A percentile compares a stretch with the other conserved stretches of the same genome.
phyloP scores from a whole-genome alignment of 1,284 basidiomycete species.

The Ganoderma multipileum region DNA sequence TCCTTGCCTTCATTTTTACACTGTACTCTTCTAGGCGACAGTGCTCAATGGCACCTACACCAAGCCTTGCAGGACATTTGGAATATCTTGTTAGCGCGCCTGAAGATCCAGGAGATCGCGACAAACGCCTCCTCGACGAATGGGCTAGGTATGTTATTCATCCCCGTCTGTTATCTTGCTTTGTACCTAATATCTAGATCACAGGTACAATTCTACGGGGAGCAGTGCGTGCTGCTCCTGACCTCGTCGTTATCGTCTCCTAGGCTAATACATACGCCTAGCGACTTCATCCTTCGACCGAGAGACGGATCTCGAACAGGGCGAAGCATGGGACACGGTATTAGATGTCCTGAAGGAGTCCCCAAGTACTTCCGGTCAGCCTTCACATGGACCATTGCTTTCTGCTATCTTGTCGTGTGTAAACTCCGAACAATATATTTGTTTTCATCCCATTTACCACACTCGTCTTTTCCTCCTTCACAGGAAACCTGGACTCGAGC shows the following conservation, averaged over 20 bases:
- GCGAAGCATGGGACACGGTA: constrained; percentile 35
- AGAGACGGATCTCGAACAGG: constrained; percentile 16
- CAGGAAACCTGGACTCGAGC: constrained; percentile 43
- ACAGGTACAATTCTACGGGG: constrained; percentile 19
- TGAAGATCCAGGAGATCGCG: constrained; percentile 39
- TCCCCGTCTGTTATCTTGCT: background rate
- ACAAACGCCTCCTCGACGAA: constrained; percentile 42
- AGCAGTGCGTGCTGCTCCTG: constrained; percentile 16
- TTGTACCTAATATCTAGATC: constrained; percentile 6
- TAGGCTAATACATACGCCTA: constrained; percentile 6
- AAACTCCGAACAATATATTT: constrained; percentile 19
- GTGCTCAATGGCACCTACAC: constrained; percentile 25
- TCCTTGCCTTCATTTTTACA: background rate
- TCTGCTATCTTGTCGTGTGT: constrained; percentile 44
- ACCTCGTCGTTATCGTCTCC: background rate
- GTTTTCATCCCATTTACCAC: constrained; percentile 15
- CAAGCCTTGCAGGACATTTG: constrained; percentile 36
- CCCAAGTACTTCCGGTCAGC: constrained; percentile 9
- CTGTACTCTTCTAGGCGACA: background rate
- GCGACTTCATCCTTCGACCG: constrained; percentile 13
- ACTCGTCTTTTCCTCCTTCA: background rate
- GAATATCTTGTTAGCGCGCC: constrained; percentile 38
- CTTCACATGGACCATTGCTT: constrained; percentile 26
- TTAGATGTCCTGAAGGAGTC: constrained; percentile 30
- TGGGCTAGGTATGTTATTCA: constrained; percentile 43